A percentile compares a stretch with the other conserved stretches of the same genome.
phyloP scores from a whole-genome alignment of 2,329 filamentous ascomycete species.

The Albifimbria verrucaria region DNA sequence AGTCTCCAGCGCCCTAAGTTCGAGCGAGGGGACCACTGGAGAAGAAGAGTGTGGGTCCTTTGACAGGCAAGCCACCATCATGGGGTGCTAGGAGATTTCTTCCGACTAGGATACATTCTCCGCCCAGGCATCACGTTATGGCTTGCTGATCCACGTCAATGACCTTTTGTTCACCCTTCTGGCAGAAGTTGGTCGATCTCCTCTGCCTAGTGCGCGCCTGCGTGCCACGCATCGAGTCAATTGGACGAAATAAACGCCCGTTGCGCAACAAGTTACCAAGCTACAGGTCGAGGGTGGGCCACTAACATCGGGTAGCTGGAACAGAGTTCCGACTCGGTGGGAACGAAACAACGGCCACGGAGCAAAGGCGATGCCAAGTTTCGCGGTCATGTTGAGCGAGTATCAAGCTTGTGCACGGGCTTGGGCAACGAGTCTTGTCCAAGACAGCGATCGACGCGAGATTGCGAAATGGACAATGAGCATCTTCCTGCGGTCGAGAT shows the following conservation, averaged over 20 bases:
- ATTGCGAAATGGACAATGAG: too few species aligned
- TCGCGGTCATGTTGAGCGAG: too few species aligned
- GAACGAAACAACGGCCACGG: too few species aligned
- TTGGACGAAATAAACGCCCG: conserved; percentile 13
- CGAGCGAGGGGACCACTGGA: too few species aligned
- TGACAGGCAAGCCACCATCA: conserved; percentile 10
- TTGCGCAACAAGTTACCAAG: not conserved
- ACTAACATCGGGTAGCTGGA: not conserved
- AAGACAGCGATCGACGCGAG: too few species aligned
- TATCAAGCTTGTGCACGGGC: too few species aligned
- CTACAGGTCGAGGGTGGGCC: not conserved
- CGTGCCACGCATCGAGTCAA: conserved; percentile 8
- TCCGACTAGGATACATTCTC: conserved; percentile 24
- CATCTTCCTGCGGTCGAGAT: too few species aligned
- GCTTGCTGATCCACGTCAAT: conserved; percentile 26
- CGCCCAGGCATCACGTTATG: conserved; percentile 17
- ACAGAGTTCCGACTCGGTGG: too few species aligned
- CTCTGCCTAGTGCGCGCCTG: conserved; percentile 16
- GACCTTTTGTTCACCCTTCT: conserved; percentile 22
- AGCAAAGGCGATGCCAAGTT: too few species aligned
- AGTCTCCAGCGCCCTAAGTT: too few species aligned
- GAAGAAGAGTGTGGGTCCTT: not conserved
- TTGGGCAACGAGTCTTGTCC: too few species aligned
- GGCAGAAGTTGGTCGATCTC: not conserved
- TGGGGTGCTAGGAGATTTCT: conserved; percentile 21